These are phyloP conservation scores for grape (Vitis vinifera) DNA, from an alignment of 164 flowering plant species.

Conservation along the genomic window DNA sequence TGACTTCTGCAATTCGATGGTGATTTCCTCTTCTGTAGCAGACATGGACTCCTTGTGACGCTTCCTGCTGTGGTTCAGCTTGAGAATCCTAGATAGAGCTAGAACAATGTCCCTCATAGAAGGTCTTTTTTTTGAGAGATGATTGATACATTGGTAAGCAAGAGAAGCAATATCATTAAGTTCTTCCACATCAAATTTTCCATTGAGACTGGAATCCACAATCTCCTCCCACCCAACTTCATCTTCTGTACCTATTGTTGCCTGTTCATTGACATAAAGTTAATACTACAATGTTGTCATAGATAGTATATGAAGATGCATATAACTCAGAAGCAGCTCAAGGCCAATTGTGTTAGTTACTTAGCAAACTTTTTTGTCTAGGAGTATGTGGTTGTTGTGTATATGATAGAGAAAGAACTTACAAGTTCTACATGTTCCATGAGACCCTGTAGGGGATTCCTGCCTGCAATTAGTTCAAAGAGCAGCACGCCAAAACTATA, in stretches of 20 bases:
- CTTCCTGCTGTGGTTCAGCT: constrained; percentile 33
- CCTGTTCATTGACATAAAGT: constrained; percentile 30
- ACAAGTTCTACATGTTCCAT: constrained; percentile 77
- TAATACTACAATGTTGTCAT: background rate
- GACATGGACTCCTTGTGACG: constrained; percentile 24
- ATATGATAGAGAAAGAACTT: constrained; percentile 25
- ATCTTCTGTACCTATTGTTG: constrained; percentile 53
- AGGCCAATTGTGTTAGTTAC: background rate
- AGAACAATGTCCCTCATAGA: constrained; percentile 66
- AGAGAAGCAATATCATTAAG: constrained; percentile 56
- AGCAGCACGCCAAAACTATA: constrained; percentile 72
- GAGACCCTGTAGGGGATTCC: constrained; percentile 70
- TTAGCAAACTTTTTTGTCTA: background rate
- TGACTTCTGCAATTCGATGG: constrained; percentile 34
- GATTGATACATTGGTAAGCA: constrained; percentile 63
- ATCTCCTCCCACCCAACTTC: constrained; percentile 72
- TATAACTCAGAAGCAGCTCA: background rate
- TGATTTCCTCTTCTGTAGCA: constrained; percentile 32
- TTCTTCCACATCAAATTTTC: constrained; percentile 46
- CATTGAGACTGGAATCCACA: constrained; percentile 54
- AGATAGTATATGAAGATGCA: background rate
- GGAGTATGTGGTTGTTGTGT: too few relatives aligned
- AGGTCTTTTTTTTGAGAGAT: constrained; percentile 41
- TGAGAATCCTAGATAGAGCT: constrained; percentile 37
- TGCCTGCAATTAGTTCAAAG: constrained; percentile 67